A percentile compares a stretch with the other conserved stretches of the same genome.
phyloP scores from a whole-genome alignment of 1,284 basidiomycete species.

The Anthracocystis panici-leucophaei region DNA sequence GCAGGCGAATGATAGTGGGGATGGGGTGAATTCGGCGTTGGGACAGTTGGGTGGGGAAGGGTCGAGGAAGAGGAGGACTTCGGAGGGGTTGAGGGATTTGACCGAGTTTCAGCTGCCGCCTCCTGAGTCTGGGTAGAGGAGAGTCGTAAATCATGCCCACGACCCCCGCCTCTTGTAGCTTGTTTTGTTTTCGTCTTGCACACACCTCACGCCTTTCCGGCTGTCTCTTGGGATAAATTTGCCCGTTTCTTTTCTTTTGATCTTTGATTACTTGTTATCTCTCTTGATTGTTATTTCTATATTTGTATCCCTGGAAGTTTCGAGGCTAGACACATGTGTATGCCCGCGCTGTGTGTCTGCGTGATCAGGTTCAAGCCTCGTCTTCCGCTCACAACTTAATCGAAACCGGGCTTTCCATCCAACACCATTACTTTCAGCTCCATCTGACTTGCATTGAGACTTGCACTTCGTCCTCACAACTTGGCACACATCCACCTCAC shows the following conservation, averaged over 20 bases:
- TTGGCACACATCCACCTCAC: background rate
- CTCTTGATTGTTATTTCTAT: background rate
- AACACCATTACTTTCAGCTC: no score
- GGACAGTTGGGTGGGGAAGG: conserved; percentile 54
- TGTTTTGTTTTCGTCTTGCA: no score
- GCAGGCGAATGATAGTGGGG: conserved; percentile 27
- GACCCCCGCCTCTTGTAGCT: background rate
- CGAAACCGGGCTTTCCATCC: no score
- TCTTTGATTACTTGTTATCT: background rate
- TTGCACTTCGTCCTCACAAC: no score
- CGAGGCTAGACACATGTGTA: background rate
- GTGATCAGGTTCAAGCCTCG: no score
- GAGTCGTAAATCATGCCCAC: background rate
- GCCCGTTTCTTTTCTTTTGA: no score
- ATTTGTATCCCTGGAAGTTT: conserved; percentile 1
- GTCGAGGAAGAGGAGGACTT: conserved; percentile 42
- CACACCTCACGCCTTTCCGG: no score
- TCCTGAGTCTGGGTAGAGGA: conserved; percentile 20
- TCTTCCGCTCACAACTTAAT: no score
- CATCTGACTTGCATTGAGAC: no score
- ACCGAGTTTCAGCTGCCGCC: conserved; percentile 54
- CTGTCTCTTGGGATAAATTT: no score
- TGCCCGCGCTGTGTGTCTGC: background rate
- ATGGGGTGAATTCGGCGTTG: conserved; percentile 26
- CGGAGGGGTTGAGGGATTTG: conserved; percentile 23